Conservation (phyloP, 2,329 filamentous ascomycete species). For the Helicocarpus griseus region DNA sequence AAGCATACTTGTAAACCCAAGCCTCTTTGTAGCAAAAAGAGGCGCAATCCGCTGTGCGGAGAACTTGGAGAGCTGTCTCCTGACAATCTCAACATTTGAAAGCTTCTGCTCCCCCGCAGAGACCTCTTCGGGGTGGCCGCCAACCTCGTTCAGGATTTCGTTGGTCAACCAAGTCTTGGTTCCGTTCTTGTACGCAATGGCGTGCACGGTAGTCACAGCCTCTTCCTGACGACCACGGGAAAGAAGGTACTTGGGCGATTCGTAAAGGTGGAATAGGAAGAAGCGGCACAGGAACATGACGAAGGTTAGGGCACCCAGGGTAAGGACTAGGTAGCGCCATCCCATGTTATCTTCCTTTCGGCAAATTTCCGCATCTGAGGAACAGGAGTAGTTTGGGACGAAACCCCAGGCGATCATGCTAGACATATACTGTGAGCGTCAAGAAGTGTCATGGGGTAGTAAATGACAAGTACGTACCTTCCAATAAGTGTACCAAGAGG, state of each 20-base stretch:
- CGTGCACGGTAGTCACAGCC: slow-evolving; percentile 70
- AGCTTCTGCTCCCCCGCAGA: slow-evolving; percentile 27
- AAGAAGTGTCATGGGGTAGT: neutral
- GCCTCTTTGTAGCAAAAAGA: slow-evolving; percentile 44
- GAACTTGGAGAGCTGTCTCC: slow-evolving; percentile 54
- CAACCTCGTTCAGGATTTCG: slow-evolving; percentile 51
- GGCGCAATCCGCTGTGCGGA: slow-evolving; percentile 58
- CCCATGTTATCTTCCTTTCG: slow-evolving; percentile 51
- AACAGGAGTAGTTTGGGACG: slow-evolving; percentile 56
- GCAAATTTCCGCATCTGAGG: slow-evolving; percentile 28
- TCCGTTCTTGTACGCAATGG: slow-evolving; percentile 62
- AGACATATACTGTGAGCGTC: slow-evolving; percentile 4
- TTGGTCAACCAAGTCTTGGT: slow-evolving; percentile 65
- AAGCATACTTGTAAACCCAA: slow-evolving; percentile 40
- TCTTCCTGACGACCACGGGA: slow-evolving; percentile 66
- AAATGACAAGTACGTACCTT: slow-evolving; percentile 18
- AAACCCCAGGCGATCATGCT: slow-evolving; percentile 60
- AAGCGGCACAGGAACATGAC: slow-evolving; percentile 70
- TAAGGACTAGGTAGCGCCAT: slow-evolving; percentile 65
- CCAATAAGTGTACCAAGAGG: slow-evolving; percentile 69
- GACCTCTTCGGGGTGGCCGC: slow-evolving; percentile 34
- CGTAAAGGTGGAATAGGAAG: slow-evolving; percentile 70
- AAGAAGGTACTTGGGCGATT: slow-evolving; percentile 77
- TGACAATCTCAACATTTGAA: slow-evolving; percentile 41
- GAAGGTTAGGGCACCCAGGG: slow-evolving; percentile 63